Evolutionary conservation across 2,329 filamentous ascomycete genomes (phyloP).

Genomic region (Pseudocercospora cruenta): DNA sequence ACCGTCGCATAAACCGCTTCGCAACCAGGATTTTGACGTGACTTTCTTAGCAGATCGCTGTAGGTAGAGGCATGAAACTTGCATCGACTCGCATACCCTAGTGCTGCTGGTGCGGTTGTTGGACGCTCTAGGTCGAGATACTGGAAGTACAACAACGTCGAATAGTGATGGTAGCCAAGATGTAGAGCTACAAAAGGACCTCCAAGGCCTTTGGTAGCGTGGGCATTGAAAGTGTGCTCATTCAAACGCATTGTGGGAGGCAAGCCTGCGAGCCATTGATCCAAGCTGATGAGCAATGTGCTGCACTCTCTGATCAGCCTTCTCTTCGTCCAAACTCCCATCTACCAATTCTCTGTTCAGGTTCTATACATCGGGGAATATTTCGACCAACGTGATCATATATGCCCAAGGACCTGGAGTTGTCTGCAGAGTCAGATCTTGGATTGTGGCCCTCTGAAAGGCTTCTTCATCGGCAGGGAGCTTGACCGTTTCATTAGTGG

Average conservation of each 20-base stretch:
- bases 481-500: not conserved
- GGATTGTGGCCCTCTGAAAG: not conserved
- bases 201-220: constrained; percentile 46
- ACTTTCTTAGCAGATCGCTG: constrained; percentile 47
- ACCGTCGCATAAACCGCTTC: constrained; percentile 51
- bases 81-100: constrained; percentile 27
- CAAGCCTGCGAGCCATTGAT: constrained; percentile 3
- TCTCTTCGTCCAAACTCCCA: not conserved
- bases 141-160: constrained; percentile 54
- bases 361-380: constrained; percentile 48
- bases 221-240: constrained; percentile 42
- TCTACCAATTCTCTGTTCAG: constrained; percentile 40
- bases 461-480: not conserved
- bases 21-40: constrained; percentile 43
- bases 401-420: constrained; percentile 44
- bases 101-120: constrained; percentile 17
- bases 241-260: not conserved
- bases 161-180: constrained; percentile 53
- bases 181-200: constrained; percentile 51
- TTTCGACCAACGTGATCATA: constrained; percentile 45
- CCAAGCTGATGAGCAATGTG: not conserved
- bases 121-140: constrained; percentile 44
- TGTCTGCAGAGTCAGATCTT: constrained; percentile 30
- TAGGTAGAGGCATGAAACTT: constrained; percentile 44
- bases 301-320: not conserved